Evolutionary conservation across 768 basidiomycete genomes (phyloP), one percentile per base, ranked within the genome.

Genomic region (Leccinum obscurum): DNA sequence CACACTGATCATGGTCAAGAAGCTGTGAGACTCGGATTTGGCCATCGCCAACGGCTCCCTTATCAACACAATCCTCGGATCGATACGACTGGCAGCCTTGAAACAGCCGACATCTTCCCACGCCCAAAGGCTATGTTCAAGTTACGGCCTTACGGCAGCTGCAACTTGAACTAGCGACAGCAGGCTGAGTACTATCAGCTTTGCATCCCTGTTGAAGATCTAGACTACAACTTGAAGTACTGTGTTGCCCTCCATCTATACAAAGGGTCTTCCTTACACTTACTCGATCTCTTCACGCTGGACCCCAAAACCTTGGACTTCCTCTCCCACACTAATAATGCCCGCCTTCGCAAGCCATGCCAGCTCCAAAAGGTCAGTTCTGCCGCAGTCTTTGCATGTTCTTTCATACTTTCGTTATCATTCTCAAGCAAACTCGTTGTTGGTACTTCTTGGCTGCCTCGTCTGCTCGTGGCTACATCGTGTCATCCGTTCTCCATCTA

Each of bases 31-130:
- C 41, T 44, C 41, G n/a, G 39, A 46, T 37, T 20, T 52, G 37
- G 6, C 11, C 20, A 56, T 55, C n/a, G 56, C 34, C 58, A 53
- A 57, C 56, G 17, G 30, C 51, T n/a, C 17, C 63, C 63, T 71
- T 72, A 72, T 70, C 69, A 44, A 62, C 30, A 7, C 22, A 34
- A 61, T 46, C 15, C 49, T 66, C 69, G 70, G 70, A 70, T 70
- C 70, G 69, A 70, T 71, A 56, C 69, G 67, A 67, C 14, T 17
- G 11, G 5, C 44, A 24, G 24, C 20, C 48, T 26, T 50, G 24
- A 22, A 26, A 26, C 14, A 50, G 48, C 24, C 48, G 54, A 39
- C 2, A 57, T 26, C 0, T 15, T 62, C 60, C n/a, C 66, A 68
- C 52, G 2, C 24, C 4, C 39, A 5, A 20, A 46, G 20, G 44